These are phyloP conservation scores for Solanum peruvianum DNA, from an alignment of 257 asterid species.

Conservation along the genomic window DNA sequence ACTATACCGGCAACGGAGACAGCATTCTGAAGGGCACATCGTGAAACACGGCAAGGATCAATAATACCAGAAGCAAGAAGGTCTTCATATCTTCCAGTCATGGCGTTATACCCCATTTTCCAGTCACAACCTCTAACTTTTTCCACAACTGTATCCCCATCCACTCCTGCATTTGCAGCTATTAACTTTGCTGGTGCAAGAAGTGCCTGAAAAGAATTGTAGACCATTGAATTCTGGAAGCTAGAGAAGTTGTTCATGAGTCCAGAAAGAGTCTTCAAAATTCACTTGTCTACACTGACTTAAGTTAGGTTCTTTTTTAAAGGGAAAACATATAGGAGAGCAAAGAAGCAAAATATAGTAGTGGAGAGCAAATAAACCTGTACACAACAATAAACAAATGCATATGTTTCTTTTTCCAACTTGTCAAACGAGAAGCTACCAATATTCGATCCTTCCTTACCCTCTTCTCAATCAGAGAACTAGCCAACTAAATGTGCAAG, in stretches of 20 bases:
- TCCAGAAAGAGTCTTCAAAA: neutral
- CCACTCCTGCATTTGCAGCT: constrained; percentile 85
- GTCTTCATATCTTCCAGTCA: constrained; percentile 71
- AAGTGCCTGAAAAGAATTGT: constrained; percentile 62
- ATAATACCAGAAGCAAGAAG: constrained; percentile 74
- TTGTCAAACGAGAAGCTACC: neutral
- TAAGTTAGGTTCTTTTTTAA: neutral
- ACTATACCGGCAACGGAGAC: constrained; percentile 84
- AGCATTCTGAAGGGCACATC: constrained; percentile 83
- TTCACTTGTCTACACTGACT: neutral
- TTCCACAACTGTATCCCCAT: constrained; percentile 69
- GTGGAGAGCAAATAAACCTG: neutral
- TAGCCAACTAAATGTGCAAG: neutral
- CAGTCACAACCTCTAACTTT: constrained; percentile 39
- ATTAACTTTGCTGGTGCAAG: constrained; percentile 81
- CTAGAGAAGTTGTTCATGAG: neutral
- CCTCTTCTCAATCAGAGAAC: neutral
- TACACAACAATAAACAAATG: neutral
- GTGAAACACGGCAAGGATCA: constrained; percentile 71
- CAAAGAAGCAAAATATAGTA: neutral
- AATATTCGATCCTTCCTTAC: neutral
- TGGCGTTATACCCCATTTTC: constrained; percentile 65
- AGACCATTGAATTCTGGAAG: neutral
- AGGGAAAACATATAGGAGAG: neutral
- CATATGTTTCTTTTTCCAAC: neutral